These are phyloP conservation scores for Populus hybrid DNA, from an alignment of 441 rosid genomes.

Conservation along the genomic window DNA sequence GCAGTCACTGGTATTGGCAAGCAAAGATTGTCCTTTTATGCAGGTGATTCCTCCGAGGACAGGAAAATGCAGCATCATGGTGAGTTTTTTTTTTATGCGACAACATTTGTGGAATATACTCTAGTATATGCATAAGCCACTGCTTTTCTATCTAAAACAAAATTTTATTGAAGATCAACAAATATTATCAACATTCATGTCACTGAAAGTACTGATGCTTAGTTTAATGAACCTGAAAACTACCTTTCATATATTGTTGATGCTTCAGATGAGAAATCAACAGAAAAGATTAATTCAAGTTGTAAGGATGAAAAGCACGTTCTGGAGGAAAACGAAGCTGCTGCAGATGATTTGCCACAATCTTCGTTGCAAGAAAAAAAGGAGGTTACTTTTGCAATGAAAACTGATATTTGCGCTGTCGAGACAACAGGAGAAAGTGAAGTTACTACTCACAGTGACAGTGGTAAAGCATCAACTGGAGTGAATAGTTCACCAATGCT, in stretches of 20 bases:
- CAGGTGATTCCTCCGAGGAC: neutral
- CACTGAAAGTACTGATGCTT: neutral
- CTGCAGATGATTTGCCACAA: constrained; percentile 8
- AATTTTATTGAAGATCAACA: constrained; percentile 3
- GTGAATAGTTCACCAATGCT: constrained; percentile 8
- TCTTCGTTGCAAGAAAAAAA: constrained; percentile 8
- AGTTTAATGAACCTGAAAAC: neutral
- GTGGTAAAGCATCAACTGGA: constrained; percentile 2
- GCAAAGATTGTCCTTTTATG: neutral
- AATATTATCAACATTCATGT: neutral
- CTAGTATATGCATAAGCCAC: neutral
- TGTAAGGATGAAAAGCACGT: constrained; percentile 1
- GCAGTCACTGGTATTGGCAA: neutral
- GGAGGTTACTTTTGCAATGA: neutral
- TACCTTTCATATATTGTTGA: neutral
- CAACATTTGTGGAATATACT: neutral
- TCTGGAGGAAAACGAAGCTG: constrained; percentile 5
- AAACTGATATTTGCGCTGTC: too few relatives aligned
- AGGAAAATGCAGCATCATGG: neutral
- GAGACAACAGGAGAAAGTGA: constrained; percentile 2
- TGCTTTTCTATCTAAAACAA: neutral
- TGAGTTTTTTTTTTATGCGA: neutral
- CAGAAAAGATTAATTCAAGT: neutral
- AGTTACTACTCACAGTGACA: neutral
- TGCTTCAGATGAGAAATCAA: constrained; percentile 1